Evolutionary conservation across 257 asterid genomes (phyloP).

Genomic region (Nicotiana paniculata): DNA sequence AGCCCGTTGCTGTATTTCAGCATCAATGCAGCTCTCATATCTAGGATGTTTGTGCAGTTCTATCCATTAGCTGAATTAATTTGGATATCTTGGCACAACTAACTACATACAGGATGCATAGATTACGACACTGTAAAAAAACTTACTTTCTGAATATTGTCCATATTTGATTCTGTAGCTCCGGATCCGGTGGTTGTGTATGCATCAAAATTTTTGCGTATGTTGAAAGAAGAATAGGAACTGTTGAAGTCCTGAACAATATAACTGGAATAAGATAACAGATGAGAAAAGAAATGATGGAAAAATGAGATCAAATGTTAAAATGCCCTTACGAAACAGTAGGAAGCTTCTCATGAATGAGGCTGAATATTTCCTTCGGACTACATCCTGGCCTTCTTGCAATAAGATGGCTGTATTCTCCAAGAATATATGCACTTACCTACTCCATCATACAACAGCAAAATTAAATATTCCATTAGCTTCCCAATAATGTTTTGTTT

Average conservation of each 20-base stretch:
- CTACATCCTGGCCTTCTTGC: conserved; percentile 90
- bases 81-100: conserved; percentile 14
- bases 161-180: conserved; percentile 81
- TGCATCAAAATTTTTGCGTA: conserved; percentile 95
- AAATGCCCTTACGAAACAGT: conserved; percentile 72
- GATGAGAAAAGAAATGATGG: conserved; percentile 12
- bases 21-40: conserved; percentile 91
- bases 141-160: conserved; percentile 67
- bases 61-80: conserved; percentile 2
- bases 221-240: conserved; percentile 86
- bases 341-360: conserved; percentile 92
- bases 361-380: conserved; percentile 74
- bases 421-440: conserved; percentile 94
- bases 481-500: background rate
- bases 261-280: conserved; percentile 19
- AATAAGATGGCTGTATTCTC: conserved; percentile 92
- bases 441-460: conserved; percentile 23
- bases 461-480: background rate
- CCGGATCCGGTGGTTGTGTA: conserved; percentile 78
- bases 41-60: conserved; percentile 29
- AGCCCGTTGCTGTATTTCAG: conserved; percentile 94
- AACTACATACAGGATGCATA: background rate
- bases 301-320: conserved; percentile 4
- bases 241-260: conserved; percentile 65
- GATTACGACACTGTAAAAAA: background rate